These are phyloP conservation scores for Metarhizium anisopliae DNA, from an alignment of 2,329 filamentous ascomycete genomes.

Conservation along the genomic window DNA sequence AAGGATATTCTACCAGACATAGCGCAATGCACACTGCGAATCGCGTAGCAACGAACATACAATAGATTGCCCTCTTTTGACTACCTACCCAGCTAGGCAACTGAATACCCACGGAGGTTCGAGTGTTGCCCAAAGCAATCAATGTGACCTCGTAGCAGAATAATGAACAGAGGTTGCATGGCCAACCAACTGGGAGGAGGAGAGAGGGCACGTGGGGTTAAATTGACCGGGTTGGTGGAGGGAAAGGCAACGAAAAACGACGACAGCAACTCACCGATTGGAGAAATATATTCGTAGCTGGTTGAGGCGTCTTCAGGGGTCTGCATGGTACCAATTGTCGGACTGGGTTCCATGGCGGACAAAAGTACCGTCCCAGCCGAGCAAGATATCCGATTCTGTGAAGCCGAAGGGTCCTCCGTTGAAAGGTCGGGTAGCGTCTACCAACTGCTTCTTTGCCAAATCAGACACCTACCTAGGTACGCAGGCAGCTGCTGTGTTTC, in stretches of 20 bases:
- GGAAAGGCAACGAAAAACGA: background rate
- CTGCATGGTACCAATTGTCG: slow-evolving; percentile 24
- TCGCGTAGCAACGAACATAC: too few relatives aligned
- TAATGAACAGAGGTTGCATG: background rate
- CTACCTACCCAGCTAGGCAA: background rate
- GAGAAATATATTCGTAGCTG: slow-evolving; percentile 36
- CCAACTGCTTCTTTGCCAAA: background rate
- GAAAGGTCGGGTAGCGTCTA: background rate
- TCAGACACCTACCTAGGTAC: background rate
- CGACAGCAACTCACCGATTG: slow-evolving; percentile 42
- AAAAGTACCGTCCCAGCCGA: background rate
- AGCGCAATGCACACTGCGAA: too few relatives aligned
- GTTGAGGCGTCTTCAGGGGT: slow-evolving; percentile 37
- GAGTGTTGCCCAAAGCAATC: background rate
- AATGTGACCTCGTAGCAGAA: background rate
- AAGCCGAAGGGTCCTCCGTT: background rate
- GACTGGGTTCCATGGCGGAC: slow-evolving; percentile 28
- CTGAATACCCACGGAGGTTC: background rate
- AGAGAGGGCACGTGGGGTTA: slow-evolving; percentile 34
- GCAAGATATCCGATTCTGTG: background rate
- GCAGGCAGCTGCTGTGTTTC: background rate
- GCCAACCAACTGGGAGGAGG: slow-evolving; percentile 25
- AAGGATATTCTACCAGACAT: too few relatives aligned
- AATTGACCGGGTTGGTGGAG: background rate
- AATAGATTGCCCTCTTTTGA: background rate